phyloP scores from a whole-genome alignment of 768 basidiomycete species.

The Favolaschia claudopus region DNA sequence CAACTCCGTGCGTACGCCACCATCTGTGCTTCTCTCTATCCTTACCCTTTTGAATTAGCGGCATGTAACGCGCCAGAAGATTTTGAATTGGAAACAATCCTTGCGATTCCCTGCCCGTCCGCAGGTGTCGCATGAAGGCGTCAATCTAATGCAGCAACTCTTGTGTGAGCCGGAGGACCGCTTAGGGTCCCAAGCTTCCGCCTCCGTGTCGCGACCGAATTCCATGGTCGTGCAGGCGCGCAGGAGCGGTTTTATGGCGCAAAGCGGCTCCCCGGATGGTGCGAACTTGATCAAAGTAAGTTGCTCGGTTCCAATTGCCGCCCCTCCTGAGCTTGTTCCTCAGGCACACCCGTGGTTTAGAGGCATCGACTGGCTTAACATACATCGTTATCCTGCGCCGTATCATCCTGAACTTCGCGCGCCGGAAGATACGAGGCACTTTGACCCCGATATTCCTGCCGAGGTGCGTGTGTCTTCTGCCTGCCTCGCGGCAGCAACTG shows the following conservation, averaged over 20 bases:
- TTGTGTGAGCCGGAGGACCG: constrained; percentile 97
- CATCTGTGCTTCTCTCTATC: constrained; percentile 15
- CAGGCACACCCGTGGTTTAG: constrained; percentile 91
- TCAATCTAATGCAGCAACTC: constrained; percentile 86
- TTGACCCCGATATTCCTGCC: constrained; percentile 92
- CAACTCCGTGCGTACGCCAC: constrained; percentile 72
- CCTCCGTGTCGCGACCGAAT: constrained; percentile 77
- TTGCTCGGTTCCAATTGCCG: neutral
- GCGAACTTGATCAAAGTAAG: constrained; percentile 87
- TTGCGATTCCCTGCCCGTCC: constrained; percentile 88
- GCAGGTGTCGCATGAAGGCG: constrained; percentile 84
- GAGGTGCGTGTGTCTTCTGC: constrained; percentile 67
- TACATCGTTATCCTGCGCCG: constrained; percentile 85
- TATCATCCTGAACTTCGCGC: constrained; percentile 85
- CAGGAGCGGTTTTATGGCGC: constrained; percentile 74
- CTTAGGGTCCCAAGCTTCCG: constrained; percentile 76
- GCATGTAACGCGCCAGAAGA: constrained; percentile 95
- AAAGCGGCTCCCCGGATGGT: constrained; percentile 70
- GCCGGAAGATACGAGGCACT: constrained; percentile 92
- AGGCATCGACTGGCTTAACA: constrained; percentile 89
- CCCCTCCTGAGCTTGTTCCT: constrained; percentile 14
- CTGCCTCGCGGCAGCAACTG: constrained; percentile 35
- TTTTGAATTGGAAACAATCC: constrained; percentile 92
- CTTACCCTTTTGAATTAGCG: constrained; percentile 55
- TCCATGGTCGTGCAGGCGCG: constrained; percentile 78